These are phyloP conservation scores for Colletotrichum cuscutae DNA, from an alignment of 2,329 filamentous ascomycete genomes.

Conservation along the genomic window DNA sequence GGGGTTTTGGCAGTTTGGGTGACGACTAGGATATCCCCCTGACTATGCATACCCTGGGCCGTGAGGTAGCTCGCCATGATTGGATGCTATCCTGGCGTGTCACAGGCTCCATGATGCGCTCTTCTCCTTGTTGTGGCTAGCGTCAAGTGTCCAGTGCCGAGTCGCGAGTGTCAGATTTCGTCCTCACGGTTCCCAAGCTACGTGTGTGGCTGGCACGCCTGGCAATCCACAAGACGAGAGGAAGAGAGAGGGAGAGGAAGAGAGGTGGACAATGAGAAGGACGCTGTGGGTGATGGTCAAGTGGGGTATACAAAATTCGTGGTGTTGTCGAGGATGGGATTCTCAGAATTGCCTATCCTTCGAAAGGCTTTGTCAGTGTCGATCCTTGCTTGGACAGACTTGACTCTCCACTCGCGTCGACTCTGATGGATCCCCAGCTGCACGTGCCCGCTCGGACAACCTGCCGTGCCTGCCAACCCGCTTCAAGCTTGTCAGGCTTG, in stretches of 20 bases:
- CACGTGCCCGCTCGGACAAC: background rate
- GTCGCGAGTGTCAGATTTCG: background rate
- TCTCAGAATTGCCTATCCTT: constrained; percentile 14
- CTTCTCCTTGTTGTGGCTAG: background rate
- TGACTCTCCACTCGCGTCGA: background rate
- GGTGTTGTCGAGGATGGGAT: constrained; percentile 16
- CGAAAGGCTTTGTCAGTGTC: constrained; percentile 1
- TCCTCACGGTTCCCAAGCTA: too few species aligned
- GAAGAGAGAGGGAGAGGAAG: background rate
- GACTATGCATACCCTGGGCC: background rate
- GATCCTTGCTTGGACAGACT: constrained; percentile 1
- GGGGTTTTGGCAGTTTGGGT: background rate
- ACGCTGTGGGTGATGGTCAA: background rate
- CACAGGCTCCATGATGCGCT: background rate
- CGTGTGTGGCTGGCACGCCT: too few species aligned
- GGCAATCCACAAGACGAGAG: too few species aligned
- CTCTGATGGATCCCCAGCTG: background rate
- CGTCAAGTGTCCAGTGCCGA: background rate
- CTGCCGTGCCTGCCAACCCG: background rate
- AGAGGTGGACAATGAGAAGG: background rate
- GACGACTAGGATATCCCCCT: background rate
- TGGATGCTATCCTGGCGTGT: too few species aligned
- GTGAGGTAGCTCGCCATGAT: too few species aligned
- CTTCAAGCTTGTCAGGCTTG: too few species aligned
- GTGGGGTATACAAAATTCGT: background rate